Evolutionary conservation across 306 rosid species (phyloP), one percentile per base, ranked within the genome.

Genomic region (Alnus rubra): DNA sequence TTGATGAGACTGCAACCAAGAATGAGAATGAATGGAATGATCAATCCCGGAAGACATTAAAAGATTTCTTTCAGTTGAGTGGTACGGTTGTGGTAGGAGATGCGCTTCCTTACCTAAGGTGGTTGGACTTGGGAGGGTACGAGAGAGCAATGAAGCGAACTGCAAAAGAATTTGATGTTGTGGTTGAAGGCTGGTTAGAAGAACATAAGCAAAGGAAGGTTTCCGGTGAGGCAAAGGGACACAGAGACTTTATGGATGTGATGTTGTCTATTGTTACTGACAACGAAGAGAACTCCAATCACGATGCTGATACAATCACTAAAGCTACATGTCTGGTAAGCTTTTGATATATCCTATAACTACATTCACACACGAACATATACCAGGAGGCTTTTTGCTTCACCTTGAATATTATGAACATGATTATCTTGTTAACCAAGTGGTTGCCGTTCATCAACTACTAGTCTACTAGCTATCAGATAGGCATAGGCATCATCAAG

Each of bases 71-170:
- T 1, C 39, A 81, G 42, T 75, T 87, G 0, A 55, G 58, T 0
- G 83, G 86, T 5, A 64, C 76, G 0, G 81, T 84, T 13, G 15
- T 13, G n/a, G 4, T 82, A 0, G 77, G 75, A 0, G 90, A 84
- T 18, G 74, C 79, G 2, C 0, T 82, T 48, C 85, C 90, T 3
- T 84, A 16, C 74, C 48, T 87, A 58, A 76, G 90, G 77, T 87
- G 90, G 88, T 56, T 87, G 70, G 90, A 87, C 75, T 67, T 87
- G 74, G 90, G 75, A 1, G 88, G 90, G 9, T 37, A 64, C 12
- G 39, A 62, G 69, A 62, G 7, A 4, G 19, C 45, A 18, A 31
- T 62, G 69, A 82, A 82, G 67, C 77, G 23, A 30, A 74, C 78
- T 0, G 80, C 82, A 0, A 82, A 59, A 37, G 85, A 80, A 62